Conservation (phyloP, 768 basidiomycete genomes). For the Rhodotorula kratochvilovae region DNA sequence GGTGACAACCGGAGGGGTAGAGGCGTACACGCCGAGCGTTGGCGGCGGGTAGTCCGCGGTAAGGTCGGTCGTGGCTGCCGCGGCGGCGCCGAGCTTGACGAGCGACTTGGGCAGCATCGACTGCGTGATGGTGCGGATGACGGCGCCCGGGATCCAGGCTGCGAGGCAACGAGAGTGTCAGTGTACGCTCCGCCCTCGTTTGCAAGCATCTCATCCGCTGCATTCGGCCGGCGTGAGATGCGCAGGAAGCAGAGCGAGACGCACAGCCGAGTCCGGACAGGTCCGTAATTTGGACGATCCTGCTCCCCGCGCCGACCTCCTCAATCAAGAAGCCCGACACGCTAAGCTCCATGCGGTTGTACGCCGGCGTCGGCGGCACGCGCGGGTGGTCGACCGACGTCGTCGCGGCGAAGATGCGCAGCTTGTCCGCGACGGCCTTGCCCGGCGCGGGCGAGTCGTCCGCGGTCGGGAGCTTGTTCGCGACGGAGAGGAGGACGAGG, state of each 20-base stretch:
- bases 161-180: background rate
- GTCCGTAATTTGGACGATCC: constrained; percentile 41
- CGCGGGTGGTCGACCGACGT: constrained; percentile 33
- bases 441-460: background rate
- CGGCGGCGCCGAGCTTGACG: constrained; percentile 36
- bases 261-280: constrained; percentile 37
- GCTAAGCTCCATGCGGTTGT: constrained; percentile 39
- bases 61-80: background rate
- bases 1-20: background rate
- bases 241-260: too few relatives aligned
- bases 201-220: too few relatives aligned
- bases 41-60: constrained; percentile 37
- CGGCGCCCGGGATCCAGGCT: constrained; percentile 37
- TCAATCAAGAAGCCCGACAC: constrained; percentile 41
- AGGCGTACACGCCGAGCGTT: constrained; percentile 13
- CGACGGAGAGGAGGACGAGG: constrained; percentile 41
- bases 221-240: too few relatives aligned
- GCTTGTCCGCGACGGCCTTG: background rate
- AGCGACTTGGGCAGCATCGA: constrained; percentile 41
- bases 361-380: constrained; percentile 22
- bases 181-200: too few relatives aligned
- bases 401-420: constrained; percentile 25
- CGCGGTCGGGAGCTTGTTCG: constrained; percentile 20
- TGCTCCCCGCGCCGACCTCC: constrained; percentile 28
- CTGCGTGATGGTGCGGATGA: constrained; percentile 37